Evolutionary conservation across 495 filamentous ascomycete species (phyloP), one percentile per base, ranked within the genome.

Genomic region (Aspergillus leporis): DNA sequence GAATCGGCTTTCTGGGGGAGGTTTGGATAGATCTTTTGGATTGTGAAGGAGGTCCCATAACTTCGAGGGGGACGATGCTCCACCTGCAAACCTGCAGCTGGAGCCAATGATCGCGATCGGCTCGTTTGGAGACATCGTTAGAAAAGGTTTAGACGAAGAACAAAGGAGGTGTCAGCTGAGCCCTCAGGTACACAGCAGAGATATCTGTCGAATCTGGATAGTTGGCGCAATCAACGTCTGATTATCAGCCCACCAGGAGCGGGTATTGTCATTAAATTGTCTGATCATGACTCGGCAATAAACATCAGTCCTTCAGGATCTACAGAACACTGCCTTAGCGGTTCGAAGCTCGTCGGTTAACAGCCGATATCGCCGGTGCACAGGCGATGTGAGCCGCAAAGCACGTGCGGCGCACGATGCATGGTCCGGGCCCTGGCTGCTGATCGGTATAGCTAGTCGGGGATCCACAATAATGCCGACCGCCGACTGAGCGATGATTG

Each of bases 41-140:
- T 65, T 41, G 13, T 63, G 22, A 16, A 75, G 50, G 1, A 75
- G 55, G 8, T 66, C 59, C 71, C 71, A 74, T 7, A 74, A 62
- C 32, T 61, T 58, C 2, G 66, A 65, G 3, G 71, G 66, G 16
- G 66, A 62, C 23, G 22, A 63, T 0, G 58, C 51, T 12, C 55
- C 61, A 0, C 66, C 67, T 7, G 70, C 64, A 28, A 73, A 63
- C 0, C 70, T 59, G 34, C 68, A 71, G 14, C 23, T 58, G 5
- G 23, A 59, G 22, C 68, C 68, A 14, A 73, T 51, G 13, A 73
- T 65, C 7, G 70, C 70, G 32, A 71, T 71, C 23, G 62, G 62
- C 12, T 64, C 62, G 32, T 36, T 36, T 5, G 13, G 13, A 36
- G 32, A 36, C 32, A 36, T 36, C 6, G 13, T 36, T 36, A 36